Base-by-base conservation (phyloP, 2,329 filamentous ascomycete species). In the Parastagonospora nodorum region DNA sequence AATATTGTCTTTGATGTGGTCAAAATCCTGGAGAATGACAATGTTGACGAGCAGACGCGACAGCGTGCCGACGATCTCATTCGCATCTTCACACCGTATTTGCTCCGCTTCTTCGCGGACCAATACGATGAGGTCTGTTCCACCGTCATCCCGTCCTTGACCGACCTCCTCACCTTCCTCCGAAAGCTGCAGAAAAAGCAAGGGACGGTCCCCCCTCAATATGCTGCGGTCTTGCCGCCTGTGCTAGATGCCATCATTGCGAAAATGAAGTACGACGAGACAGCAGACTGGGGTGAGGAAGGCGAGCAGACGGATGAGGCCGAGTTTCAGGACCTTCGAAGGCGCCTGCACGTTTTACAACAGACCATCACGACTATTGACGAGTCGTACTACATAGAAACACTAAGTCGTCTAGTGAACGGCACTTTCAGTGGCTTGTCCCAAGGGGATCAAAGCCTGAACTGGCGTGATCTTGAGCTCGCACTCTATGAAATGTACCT, bases 111-210 rank as follows among this genome's bases (percentile, higher is more conserved):
- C 79, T 97, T 99, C 76, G 89, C 92, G 19, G 94, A 99, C 74
- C 92, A 99, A 71, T 99, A 95, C 73, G 94, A 99, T 74, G 94
- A 99, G 77, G 88, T 99, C 61, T 97, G 94, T 79, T 95, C 92
- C 31, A 94, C 91, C 10, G 91, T 97, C 51, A 96, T 99, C 55
- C 90, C 92, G 16, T 93, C 90, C 32, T 84, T 97, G 48, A 96
- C 90, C 42, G 95, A 99, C 66, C 84, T 97, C 42, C 83, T 99
- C 53, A 92, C 91, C 27, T 93, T 96, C 72, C 83, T 97, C 58
- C 88, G 94, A 50, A 96, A 92, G 74, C 80, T 92, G 32, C 83
- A 87, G 55, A 86, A 83, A 66, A 73, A 76, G 45, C 83, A 80
- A 31, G 79, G 80, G 10, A 80, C 85, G 15, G 80, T 95, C n/a